phyloP scores from a whole-genome alignment of 768 basidiomycete species.

The Lanmaoa pseudosensibilis region DNA sequence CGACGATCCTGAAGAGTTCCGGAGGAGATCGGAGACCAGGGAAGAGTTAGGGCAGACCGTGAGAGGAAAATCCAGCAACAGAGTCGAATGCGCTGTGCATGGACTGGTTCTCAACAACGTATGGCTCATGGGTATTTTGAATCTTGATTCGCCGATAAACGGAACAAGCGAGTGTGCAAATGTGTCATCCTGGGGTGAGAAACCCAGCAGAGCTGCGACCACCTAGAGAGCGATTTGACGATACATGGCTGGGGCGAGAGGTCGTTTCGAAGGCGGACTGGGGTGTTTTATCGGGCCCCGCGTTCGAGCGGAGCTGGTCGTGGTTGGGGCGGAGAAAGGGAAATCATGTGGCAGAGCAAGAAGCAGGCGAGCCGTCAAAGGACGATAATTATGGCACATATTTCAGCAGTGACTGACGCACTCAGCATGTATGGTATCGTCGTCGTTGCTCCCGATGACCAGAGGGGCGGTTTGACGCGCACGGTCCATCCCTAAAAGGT shows the following conservation, averaged over 20 bases:
- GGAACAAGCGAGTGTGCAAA: not conserved
- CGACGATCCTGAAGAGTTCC: not conserved
- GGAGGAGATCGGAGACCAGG: not conserved
- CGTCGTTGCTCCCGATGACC: slow-evolving; percentile 20
- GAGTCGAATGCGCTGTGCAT: not conserved
- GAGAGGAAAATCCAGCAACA: slow-evolving; percentile 2
- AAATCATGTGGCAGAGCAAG: slow-evolving; percentile 26
- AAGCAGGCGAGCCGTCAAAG: slow-evolving; percentile 12
- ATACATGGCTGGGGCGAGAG: not conserved
- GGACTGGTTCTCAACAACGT: not conserved
- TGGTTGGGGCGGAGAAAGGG: slow-evolving; percentile 37
- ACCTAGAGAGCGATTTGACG: not conserved
- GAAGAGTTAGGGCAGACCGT: not conserved
- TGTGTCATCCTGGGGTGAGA: not conserved
- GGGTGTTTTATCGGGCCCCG: not conserved
- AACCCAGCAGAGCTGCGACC: not conserved
- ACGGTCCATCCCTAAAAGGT: slow-evolving; percentile 29
- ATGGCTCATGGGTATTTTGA: not conserved
- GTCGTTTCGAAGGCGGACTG: not conserved
- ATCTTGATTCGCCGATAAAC: not conserved
- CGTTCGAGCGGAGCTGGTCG: slow-evolving; percentile 37
- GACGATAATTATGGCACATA: slow-evolving; percentile 29
- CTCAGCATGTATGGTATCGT: slow-evolving; percentile 13
- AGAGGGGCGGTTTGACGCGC: slow-evolving; percentile 18
- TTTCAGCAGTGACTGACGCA: not conserved